phyloP scores from a whole-genome alignment of 345 rosid genomes.

The Turnera subulata region DNA sequence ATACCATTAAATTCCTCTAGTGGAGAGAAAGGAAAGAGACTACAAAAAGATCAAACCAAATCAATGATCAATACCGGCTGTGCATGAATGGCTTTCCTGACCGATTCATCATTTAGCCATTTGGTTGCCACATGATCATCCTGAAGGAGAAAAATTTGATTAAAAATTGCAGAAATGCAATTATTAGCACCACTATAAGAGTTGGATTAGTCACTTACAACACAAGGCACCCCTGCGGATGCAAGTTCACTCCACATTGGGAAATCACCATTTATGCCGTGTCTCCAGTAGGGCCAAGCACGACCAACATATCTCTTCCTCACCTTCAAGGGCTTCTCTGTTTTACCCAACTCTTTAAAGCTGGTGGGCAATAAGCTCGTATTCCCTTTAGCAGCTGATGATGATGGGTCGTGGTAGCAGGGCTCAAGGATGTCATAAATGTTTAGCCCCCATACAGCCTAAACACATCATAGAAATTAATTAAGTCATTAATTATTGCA shows the following conservation, averaged over 20 bases:
- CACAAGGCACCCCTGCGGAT: conserved; percentile 13
- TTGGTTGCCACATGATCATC: conserved; percentile 37
- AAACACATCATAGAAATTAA: background rate
- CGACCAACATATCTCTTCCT: conserved; percentile 45
- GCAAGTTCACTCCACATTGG: conserved; percentile 33
- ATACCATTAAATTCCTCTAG: no score
- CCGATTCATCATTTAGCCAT: conserved; percentile 46
- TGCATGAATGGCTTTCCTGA: conserved; percentile 51
- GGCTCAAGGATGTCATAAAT: conserved; percentile 47
- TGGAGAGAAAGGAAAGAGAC: no score
- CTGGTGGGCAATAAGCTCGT: conserved; percentile 28
- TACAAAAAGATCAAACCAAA: no score
- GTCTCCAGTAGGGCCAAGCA: conserved; percentile 39
- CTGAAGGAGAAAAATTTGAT: conserved; percentile 16
- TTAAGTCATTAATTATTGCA: no score
- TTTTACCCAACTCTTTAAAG: conserved; percentile 34
- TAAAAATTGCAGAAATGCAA: no score
- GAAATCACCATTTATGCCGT: conserved; percentile 24
- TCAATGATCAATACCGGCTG: conserved; percentile 20
- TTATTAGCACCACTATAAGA: no score
- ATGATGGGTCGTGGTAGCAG: conserved; percentile 35
- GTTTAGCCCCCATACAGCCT: conserved; percentile 38
- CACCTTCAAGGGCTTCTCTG: conserved; percentile 30
- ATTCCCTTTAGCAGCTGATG: conserved; percentile 4
- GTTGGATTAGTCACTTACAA: no score